Conservation (phyloP, 2,329 filamentous ascomycete species). For the Zasmidium citrigriseum region DNA sequence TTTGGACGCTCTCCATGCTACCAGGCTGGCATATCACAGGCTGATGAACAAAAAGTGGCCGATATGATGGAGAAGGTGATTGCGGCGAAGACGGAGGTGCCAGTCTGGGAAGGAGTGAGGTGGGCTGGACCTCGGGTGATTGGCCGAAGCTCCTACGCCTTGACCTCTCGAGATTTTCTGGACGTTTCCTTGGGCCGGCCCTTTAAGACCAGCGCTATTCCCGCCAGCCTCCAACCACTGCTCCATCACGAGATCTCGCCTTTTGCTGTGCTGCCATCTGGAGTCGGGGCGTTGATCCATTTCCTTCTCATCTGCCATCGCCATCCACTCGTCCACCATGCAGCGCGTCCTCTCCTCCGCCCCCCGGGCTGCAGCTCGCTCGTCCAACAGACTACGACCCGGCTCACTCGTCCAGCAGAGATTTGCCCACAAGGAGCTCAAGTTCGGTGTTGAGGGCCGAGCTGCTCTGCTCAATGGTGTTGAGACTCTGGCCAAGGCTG, state of each 20-base stretch:
- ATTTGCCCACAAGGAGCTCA: slow-evolving; percentile 98
- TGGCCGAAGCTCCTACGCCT: neutral
- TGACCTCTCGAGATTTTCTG: neutral
- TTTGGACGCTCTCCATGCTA: too few species aligned
- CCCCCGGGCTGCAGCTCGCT: slow-evolving; percentile 77
- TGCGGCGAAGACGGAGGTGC: neutral
- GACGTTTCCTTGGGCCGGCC: neutral
- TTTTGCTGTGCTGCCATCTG: slow-evolving; percentile 8
- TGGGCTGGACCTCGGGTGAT: neutral
- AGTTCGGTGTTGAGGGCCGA: slow-evolving; percentile 94
- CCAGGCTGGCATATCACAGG: too few species aligned
- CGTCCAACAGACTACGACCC: slow-evolving; percentile 55
- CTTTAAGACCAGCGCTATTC: too few species aligned
- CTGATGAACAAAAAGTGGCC: too few species aligned
- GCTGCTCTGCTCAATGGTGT: slow-evolving; percentile 89
- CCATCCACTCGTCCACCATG: slow-evolving; percentile 56
- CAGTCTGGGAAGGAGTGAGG: neutral
- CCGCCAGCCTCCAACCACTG: neutral
- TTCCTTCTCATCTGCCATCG: neutral
- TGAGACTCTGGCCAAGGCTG: slow-evolving; percentile 93
- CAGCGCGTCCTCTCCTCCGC: slow-evolving; percentile 89
- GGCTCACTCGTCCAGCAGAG: slow-evolving; percentile 79
- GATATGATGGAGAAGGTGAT: neutral
- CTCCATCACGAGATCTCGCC: slow-evolving; percentile 5
- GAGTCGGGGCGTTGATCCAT: neutral